Conservation (phyloP, 225 moss, liverwort and hornwort species). For the Anthoceros angustus region DNA sequence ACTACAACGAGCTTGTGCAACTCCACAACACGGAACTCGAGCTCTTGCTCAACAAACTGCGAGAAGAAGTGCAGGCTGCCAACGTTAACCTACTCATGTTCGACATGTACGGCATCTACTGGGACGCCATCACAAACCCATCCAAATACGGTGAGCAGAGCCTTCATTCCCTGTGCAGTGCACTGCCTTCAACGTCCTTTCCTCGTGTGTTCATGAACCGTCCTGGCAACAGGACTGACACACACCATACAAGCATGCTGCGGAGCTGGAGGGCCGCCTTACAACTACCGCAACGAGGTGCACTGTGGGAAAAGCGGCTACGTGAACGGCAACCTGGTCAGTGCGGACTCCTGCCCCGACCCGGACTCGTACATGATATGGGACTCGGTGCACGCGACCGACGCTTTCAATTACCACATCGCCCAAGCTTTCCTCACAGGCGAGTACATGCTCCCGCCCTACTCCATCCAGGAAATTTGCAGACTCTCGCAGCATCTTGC, state of each 20-base stretch:
- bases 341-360: constrained; percentile 14
- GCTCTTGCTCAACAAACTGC: constrained; percentile 7
- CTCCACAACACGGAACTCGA: constrained; percentile 8
- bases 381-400: constrained; percentile 16
- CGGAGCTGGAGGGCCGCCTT: constrained; percentile 11
- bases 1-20: neutral
- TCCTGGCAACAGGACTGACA: neutral
- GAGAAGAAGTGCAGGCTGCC: neutral
- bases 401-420: constrained; percentile 19
- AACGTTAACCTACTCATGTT: constrained; percentile 17
- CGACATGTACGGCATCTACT: constrained; percentile 15
- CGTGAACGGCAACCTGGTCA: constrained; percentile 5
- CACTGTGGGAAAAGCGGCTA: neutral
- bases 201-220: no score
- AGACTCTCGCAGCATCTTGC: no score
- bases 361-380: constrained; percentile 20
- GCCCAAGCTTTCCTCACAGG: constrained; percentile 25
- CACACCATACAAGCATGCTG: constrained; percentile 19
- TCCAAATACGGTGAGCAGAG: constrained; percentile 20
- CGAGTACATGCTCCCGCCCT: constrained; percentile 12
- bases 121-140: constrained; percentile 20
- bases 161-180: neutral
- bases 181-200: neutral
- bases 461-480: neutral
- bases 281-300: constrained; percentile 7